Conservation (phyloP, 768 basidiomycete genomes). For the Hericium alpestre region DNA sequence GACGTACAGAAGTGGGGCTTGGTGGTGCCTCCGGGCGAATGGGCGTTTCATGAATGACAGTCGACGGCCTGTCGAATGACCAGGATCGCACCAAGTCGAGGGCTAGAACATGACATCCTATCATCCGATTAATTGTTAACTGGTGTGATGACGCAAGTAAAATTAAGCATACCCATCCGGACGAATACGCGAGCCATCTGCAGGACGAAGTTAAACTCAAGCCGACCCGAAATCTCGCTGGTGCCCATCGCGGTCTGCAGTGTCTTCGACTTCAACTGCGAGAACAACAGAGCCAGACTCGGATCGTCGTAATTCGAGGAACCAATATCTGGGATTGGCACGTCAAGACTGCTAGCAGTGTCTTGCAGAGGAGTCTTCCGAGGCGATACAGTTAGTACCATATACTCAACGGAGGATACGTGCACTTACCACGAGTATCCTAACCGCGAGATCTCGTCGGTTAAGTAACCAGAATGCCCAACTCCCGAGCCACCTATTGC, state of each 20-base stretch:
- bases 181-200: constrained; percentile 92
- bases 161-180: constrained; percentile 66
- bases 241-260: constrained; percentile 90
- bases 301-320: constrained; percentile 91
- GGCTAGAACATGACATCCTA: constrained; percentile 90
- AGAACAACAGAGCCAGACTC: constrained; percentile 81
- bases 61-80: constrained; percentile 79
- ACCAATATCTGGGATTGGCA: constrained; percentile 54
- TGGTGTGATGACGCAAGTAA: too few species aligned
- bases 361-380: constrained; percentile 66
- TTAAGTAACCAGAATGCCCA: constrained; percentile 97
- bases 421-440: constrained; percentile 68
- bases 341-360: constrained; percentile 47
- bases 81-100: constrained; percentile 83
- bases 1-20: constrained; percentile 35
- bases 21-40: constrained; percentile 22
- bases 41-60: constrained; percentile 17
- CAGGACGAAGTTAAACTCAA: constrained; percentile 91
- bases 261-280: constrained; percentile 81
- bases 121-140: neutral
- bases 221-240: constrained; percentile 76
- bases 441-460: constrained; percentile 79
- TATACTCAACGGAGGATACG: neutral
- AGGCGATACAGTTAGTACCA: neutral
- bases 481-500: constrained; percentile 87